Conservation (phyloP, 345 rosid species). For the Populus nigra region DNA sequence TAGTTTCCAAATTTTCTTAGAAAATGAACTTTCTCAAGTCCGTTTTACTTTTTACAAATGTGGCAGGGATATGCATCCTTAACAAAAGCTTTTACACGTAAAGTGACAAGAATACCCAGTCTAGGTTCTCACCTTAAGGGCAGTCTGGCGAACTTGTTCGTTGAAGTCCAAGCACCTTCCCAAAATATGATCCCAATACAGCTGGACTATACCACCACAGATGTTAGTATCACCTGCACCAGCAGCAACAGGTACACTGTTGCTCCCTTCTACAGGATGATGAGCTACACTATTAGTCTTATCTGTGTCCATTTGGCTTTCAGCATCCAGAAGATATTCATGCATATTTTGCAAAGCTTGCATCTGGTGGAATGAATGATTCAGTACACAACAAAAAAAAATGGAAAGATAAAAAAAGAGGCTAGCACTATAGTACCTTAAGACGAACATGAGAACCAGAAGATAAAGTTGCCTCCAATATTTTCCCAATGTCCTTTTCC, state of each 20-base stretch:
- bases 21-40: not conserved
- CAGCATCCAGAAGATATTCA: slow-evolving; percentile 96
- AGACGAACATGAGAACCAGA: slow-evolving; percentile 67
- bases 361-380: slow-evolving; percentile 55
- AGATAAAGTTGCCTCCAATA: slow-evolving; percentile 73
- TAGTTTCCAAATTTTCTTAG: not conserved
- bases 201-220: slow-evolving; percentile 98
- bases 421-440: slow-evolving; percentile 52
- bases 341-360: slow-evolving; percentile 88
- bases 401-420: not conserved
- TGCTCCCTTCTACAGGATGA: slow-evolving; percentile 48
- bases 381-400: slow-evolving; percentile 20
- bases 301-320: slow-evolving; percentile 81
- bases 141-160: slow-evolving; percentile 87
- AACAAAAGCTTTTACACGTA: not conserved
- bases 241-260: slow-evolving; percentile 92
- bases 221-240: slow-evolving; percentile 99
- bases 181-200: slow-evolving; percentile 87
- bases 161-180: slow-evolving; percentile 78
- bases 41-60: too few relatives aligned
- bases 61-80: not conserved
- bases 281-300: slow-evolving; percentile 41
- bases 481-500: slow-evolving; percentile 85
- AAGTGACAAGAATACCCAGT: not conserved
- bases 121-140: slow-evolving; percentile 68